Percentiles rank a stretch among this genome's conserved stretches.
Evolutionary conservation across 2,329 filamentous ascomycete species (phyloP).

Genomic region (Huntiella savannae): DNA sequence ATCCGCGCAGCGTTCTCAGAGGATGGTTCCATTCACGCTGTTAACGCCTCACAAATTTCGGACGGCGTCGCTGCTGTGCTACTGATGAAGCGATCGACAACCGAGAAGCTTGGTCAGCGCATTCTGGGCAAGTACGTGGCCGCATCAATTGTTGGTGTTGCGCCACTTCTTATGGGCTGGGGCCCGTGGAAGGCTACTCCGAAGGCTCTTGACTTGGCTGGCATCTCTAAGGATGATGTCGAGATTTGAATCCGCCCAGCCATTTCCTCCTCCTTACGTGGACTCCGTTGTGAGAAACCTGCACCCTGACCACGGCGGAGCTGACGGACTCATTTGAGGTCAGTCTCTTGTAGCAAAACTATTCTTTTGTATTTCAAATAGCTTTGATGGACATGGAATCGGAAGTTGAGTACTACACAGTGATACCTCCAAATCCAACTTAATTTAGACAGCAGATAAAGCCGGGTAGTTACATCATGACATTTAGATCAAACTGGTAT

Average conservation of each 20-base stretch:
- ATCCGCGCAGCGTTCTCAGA: conserved; percentile 85
- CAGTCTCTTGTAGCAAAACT: no score
- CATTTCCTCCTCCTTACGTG: no score
- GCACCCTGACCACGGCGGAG: no score
- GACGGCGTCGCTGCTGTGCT: conserved; percentile 91
- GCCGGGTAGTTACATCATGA: no score
- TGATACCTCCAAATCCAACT: no score
- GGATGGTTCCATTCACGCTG: conserved; percentile 84
- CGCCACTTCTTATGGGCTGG: conserved; percentile 86
- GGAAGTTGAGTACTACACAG: no score
- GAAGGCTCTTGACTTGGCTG: conserved; percentile 71
- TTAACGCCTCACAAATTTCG: conserved; percentile 88
- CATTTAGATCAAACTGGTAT: no score
- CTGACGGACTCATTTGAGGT: no score
- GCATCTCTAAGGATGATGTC: conserved; percentile 72
- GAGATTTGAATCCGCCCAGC: conserved; percentile 45
- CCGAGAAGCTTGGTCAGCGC: conserved; percentile 68
- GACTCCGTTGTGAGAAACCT: no score
- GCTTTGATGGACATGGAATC: no score
- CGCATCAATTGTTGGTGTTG: conserved; percentile 70
- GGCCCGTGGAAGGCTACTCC: conserved; percentile 94
- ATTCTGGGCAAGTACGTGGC: conserved; percentile 87
- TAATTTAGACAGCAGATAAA: no score
- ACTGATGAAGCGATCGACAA: conserved; percentile 84
- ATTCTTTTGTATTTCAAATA: no score